Evolutionary conservation across 441 rosid species (phyloP).

Genomic region (Euphorbia celastroides): DNA sequence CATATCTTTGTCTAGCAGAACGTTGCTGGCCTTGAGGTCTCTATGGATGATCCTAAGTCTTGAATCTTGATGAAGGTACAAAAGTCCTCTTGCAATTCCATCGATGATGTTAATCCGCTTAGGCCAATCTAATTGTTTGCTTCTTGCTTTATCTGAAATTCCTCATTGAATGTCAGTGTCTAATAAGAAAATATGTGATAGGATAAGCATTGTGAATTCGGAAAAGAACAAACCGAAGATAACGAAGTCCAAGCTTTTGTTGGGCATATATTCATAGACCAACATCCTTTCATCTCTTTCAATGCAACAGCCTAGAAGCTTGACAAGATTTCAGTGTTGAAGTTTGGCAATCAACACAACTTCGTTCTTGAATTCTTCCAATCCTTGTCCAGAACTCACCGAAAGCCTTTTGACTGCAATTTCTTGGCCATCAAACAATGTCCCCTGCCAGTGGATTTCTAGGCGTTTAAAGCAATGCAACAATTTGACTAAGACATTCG

Average conservation of each 20-base stretch:
- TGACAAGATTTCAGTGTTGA: slow-evolving; percentile 36
- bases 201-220: neutral
- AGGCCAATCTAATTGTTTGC: slow-evolving; percentile 22
- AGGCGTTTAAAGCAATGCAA: neutral
- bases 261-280: too few species aligned
- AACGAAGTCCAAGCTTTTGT: slow-evolving; percentile 30
- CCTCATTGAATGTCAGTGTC: neutral
- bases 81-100: slow-evolving; percentile 30
- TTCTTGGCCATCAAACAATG: slow-evolving; percentile 19
- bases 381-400: slow-evolving; percentile 24
- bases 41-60: slow-evolving; percentile 31
- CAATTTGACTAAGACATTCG: neutral
- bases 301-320: slow-evolving; percentile 32
- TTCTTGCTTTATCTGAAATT: slow-evolving; percentile 21
- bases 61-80: slow-evolving; percentile 33
- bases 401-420: slow-evolving; percentile 34
- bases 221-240: slow-evolving; percentile 21
- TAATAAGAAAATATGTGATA: neutral
- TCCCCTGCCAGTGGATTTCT: slow-evolving; percentile 15
- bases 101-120: slow-evolving; percentile 25
- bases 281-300: slow-evolving; percentile 28
- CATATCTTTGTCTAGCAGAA: slow-evolving; percentile 24
- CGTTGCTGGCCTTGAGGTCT: slow-evolving; percentile 31
- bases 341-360: slow-evolving; percentile 30
- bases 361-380: slow-evolving; percentile 32